Conservation (phyloP, 106 monocot species). For the Apostasia shenzhenica region DNA sequence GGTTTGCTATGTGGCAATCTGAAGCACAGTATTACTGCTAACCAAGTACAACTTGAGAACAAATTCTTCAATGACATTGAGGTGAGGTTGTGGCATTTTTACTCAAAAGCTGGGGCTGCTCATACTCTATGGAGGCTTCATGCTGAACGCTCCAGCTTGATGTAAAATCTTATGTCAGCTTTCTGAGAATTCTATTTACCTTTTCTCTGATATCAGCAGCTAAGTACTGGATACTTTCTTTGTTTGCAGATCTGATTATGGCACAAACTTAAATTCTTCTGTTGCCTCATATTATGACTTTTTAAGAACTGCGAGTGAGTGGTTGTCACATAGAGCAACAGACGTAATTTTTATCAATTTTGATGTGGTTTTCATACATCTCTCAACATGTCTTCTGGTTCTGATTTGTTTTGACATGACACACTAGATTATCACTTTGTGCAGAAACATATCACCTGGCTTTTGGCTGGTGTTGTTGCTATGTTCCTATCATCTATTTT, state of each 20-base stretch:
- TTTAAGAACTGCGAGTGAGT: constrained; percentile 69
- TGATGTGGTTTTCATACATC: neutral
- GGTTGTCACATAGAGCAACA: constrained; percentile 73
- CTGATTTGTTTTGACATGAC: neutral
- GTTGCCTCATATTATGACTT: constrained; percentile 55
- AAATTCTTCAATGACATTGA: constrained; percentile 10
- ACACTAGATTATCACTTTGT: constrained; percentile 10
- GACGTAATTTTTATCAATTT: constrained; percentile 47
- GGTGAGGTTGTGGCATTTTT: constrained; percentile 31
- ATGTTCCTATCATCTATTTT: constrained; percentile 56
- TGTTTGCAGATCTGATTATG: constrained; percentile 34
- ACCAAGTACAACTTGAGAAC: constrained; percentile 7
- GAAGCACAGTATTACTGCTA: constrained; percentile 9
- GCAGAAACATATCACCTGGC: constrained; percentile 73
- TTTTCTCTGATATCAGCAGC: no score
- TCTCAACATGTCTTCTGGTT: neutral
- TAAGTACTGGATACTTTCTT: neutral
- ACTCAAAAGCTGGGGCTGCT: constrained; percentile 43
- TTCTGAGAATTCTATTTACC: no score
- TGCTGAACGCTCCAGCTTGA: constrained; percentile 14
- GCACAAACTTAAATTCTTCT: constrained; percentile 20
- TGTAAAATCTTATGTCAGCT: constrained; percentile 24
- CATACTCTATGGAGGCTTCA: constrained; percentile 41
- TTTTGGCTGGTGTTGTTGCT: constrained; percentile 51
- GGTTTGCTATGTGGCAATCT: constrained; percentile 37